Percentiles rank a stretch among this genome's conserved stretches.
phyloP scores from a whole-genome alignment of 192 early-diverging fungal genomes.

The Rhizophagus sp. region DNA sequence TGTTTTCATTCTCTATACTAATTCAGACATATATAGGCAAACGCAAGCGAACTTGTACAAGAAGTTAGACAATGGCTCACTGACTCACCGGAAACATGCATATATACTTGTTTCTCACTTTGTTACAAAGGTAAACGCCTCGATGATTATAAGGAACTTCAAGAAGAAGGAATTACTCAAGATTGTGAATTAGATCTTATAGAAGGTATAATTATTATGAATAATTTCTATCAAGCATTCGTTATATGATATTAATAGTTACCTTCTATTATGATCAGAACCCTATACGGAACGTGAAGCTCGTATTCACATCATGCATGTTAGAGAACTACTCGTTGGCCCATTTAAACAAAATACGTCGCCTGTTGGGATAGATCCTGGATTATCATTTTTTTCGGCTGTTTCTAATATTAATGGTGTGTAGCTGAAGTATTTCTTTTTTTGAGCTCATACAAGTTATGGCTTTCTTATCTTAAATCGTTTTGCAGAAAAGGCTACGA shows the following conservation, averaged over 20 bases:
- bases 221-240: not conserved
- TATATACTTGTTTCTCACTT: constrained; percentile 91
- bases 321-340: constrained; percentile 84
- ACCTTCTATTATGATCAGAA: constrained; percentile 42
- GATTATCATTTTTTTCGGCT: constrained; percentile 67
- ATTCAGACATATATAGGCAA: constrained; percentile 47
- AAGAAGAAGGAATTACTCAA: constrained; percentile 67
- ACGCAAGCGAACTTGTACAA: constrained; percentile 74
- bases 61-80: constrained; percentile 87
- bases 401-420: constrained; percentile 63
- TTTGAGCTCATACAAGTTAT: not conserved
- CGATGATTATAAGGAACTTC: constrained; percentile 74
- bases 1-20: not conserved
- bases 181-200: constrained; percentile 66
- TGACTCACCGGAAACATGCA: constrained; percentile 82
- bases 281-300: constrained; percentile 93
- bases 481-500: constrained; percentile 7
- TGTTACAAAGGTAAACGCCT: constrained; percentile 69
- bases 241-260: not conserved
- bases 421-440: constrained; percentile 5
- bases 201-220: constrained; percentile 53
- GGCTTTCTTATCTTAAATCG: not conserved
- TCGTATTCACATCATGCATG: constrained; percentile 83
- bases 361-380: constrained; percentile 69
- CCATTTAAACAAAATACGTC: constrained; percentile 61